Conservation (phyloP, 352 stramenopile genomes). For the Blastocystis sp. region DNA sequence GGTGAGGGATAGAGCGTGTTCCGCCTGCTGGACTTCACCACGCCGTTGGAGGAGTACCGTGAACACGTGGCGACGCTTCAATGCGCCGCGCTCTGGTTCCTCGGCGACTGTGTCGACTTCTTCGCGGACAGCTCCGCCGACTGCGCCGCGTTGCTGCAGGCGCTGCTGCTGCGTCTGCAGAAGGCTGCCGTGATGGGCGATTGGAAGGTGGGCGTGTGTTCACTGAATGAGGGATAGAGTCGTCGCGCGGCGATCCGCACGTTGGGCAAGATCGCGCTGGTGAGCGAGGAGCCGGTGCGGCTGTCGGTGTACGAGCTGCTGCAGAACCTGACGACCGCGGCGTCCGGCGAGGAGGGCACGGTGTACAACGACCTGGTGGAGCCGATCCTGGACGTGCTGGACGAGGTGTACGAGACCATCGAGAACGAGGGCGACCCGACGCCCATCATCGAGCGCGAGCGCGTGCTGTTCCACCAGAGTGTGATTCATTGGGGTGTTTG, state of each 20-base stretch:
- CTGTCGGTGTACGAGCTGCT: slow-evolving; percentile 64
- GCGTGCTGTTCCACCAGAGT: slow-evolving; percentile 44
- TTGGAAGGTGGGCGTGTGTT: slow-evolving; percentile 32
- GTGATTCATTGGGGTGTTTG: slow-evolving; percentile 12
- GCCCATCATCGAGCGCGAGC: slow-evolving; percentile 27
- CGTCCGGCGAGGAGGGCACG: slow-evolving; percentile 6
- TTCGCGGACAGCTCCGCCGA: slow-evolving; percentile 10
- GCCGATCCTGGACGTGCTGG: slow-evolving; percentile 62
- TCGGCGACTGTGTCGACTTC: slow-evolving; percentile 53
- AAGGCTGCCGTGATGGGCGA: slow-evolving; percentile 62
- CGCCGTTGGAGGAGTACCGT: slow-evolving; percentile 1
- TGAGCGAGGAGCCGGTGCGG: slow-evolving; percentile 52
- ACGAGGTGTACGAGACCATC: slow-evolving; percentile 44
- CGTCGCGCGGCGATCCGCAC: slow-evolving; percentile 54
- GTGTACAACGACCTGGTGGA: slow-evolving; percentile 67
- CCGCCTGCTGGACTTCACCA: slow-evolving; percentile 43
- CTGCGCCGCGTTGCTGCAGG: not conserved
- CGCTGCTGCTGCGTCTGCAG: slow-evolving; percentile 47
- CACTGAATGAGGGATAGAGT: not conserved
- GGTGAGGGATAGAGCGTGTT: slow-evolving; percentile 22
- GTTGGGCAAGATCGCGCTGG: slow-evolving; percentile 60
- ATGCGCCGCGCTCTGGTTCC: slow-evolving; percentile 47
- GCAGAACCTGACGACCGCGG: slow-evolving; percentile 47
- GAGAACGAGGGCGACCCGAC: slow-evolving; percentile 44
- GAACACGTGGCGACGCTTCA: slow-evolving; percentile 41